Conservation (phyloP, 257 asterid species). For the Ballota nigra region DNA sequence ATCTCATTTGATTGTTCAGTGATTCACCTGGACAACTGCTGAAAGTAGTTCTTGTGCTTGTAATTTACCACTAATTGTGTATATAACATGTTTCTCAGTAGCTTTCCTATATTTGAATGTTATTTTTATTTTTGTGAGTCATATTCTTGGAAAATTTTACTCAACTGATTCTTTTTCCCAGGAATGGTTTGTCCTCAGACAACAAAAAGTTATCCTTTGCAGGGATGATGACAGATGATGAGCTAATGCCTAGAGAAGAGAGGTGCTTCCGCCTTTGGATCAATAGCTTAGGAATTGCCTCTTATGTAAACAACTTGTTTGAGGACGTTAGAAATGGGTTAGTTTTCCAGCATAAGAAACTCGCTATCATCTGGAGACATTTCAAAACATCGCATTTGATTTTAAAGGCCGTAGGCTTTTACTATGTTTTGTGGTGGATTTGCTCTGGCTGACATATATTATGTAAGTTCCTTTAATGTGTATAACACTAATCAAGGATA, state of each 20-base stretch:
- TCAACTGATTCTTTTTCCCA: slow-evolving; percentile 31
- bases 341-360: slow-evolving; percentile 31
- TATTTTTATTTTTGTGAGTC: slow-evolving; percentile 5
- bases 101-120: not conserved
- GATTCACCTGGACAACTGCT: slow-evolving; percentile 9
- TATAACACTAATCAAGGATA: not conserved
- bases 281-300: slow-evolving; percentile 81
- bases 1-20: slow-evolving; percentile 13
- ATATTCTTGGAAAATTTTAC: slow-evolving; percentile 7
- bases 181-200: slow-evolving; percentile 93
- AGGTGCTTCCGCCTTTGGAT: slow-evolving; percentile 98
- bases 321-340: slow-evolving; percentile 97
- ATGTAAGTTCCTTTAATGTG: slow-evolving; percentile 8
- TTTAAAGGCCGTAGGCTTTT: not conserved
- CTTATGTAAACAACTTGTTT: slow-evolving; percentile 85
- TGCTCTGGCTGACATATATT: slow-evolving; percentile 18
- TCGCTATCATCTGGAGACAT: not conserved
- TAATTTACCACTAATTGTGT: not conserved
- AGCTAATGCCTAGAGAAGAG: slow-evolving; percentile 90
- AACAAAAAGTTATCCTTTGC: slow-evolving; percentile 77
- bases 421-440: not conserved
- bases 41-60: slow-evolving; percentile 6
- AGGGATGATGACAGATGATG: slow-evolving; percentile 98
- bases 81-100: not conserved
- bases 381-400: not conserved